Percentiles rank a stretch among this genome's conserved stretches.
Conservation (phyloP, 2,329 filamentous ascomycete species). For the Emericellopsis atlantica region DNA sequence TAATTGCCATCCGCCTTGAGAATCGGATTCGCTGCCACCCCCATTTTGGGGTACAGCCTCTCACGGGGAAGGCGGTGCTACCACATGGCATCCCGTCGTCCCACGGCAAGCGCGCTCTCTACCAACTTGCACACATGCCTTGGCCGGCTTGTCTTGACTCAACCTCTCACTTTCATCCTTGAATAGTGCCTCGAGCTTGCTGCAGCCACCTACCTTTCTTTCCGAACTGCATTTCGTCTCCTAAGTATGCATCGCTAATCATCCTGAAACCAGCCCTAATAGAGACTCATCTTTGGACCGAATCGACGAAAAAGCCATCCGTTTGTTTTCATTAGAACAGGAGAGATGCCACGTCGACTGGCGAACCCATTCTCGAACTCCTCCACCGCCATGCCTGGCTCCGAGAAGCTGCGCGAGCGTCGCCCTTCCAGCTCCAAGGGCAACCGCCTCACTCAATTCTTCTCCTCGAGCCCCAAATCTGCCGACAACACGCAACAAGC, state of each 20-base stretch:
- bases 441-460: constrained; percentile 71
- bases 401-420: constrained; percentile 40
- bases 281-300: neutral
- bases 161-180: too few relatives aligned
- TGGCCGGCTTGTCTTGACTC: too few relatives aligned
- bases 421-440: constrained; percentile 53
- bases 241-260: neutral
- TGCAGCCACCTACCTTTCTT: neutral
- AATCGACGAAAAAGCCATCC: neutral
- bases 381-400: constrained; percentile 26
- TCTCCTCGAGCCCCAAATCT: constrained; percentile 66
- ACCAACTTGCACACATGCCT: too few relatives aligned
- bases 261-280: neutral
- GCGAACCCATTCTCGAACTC: constrained; percentile 42
- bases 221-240: neutral
- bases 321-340: constrained; percentile 2
- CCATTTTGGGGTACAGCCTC: too few relatives aligned
- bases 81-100: too few relatives aligned
- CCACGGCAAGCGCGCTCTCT: too few relatives aligned
- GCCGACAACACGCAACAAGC: constrained; percentile 59
- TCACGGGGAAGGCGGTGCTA: too few relatives aligned
- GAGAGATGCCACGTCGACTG: constrained; percentile 47
- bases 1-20: too few relatives aligned
- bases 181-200: too few relatives aligned
- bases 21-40: too few relatives aligned